Conservation (phyloP, 768 basidiomycete species). For the Phylloporus sp. region DNA sequence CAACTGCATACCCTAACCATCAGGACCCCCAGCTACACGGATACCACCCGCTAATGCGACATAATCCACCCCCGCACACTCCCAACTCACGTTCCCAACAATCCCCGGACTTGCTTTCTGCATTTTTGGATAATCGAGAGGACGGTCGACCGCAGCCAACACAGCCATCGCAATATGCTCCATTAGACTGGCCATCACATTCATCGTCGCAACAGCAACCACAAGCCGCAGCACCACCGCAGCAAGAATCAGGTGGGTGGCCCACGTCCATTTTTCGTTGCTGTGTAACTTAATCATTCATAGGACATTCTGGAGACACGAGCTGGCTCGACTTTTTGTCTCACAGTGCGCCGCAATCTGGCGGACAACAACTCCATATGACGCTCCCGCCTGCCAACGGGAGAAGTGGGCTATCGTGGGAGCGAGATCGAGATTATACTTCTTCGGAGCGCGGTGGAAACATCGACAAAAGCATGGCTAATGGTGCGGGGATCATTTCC, state of each 20-base stretch:
- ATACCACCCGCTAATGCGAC: slow-evolving; percentile 30
- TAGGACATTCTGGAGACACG: slow-evolving; percentile 29
- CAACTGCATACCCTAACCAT: slow-evolving; percentile 23
- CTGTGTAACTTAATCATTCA: not conserved
- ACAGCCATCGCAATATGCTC: slow-evolving; percentile 21
- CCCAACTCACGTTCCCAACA: slow-evolving; percentile 22
- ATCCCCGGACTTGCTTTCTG: slow-evolving; percentile 26
- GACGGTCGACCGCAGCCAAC: slow-evolving; percentile 23
- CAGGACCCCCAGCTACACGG: slow-evolving; percentile 29
- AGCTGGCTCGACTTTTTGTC: slow-evolving; percentile 33
- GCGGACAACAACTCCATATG: slow-evolving; percentile 27
- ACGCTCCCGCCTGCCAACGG: slow-evolving; percentile 24
- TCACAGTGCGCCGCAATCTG: slow-evolving; percentile 22
- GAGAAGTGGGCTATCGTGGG: slow-evolving; percentile 28
- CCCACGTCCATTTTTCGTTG: not conserved
- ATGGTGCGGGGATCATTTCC: slow-evolving; percentile 18
- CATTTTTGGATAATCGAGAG: slow-evolving; percentile 27
- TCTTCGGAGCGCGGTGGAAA: slow-evolving; percentile 26
- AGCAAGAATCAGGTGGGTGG: slow-evolving; percentile 24
- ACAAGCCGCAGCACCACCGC: slow-evolving; percentile 16
- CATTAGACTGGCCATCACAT: slow-evolving; percentile 34
- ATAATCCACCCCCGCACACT: slow-evolving; percentile 21
- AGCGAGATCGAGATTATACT: slow-evolving; percentile 28
- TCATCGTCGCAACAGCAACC: slow-evolving; percentile 20
- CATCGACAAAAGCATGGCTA: slow-evolving; percentile 16